Conservation (phyloP, 345 rosid species). For the Eucalyptus brandiana region DNA sequence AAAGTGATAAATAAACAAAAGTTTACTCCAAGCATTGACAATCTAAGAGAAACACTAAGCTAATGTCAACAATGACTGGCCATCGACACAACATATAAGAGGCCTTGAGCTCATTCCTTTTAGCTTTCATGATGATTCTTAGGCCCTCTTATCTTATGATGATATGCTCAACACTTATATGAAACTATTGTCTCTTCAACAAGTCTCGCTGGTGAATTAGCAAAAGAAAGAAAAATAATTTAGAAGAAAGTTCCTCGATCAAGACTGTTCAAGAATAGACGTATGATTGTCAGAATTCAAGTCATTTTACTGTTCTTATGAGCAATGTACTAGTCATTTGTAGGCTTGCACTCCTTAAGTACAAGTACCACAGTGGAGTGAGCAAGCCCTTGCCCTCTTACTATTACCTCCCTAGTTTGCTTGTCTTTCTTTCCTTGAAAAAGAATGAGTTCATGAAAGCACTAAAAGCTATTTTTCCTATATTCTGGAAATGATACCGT, state of each 20-base stretch:
- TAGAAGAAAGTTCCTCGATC: not conserved
- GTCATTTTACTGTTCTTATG: not conserved
- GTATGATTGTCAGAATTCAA: not conserved
- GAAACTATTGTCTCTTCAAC: not conserved
- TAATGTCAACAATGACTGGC: not conserved
- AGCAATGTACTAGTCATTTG: not conserved
- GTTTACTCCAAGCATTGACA: not conserved
- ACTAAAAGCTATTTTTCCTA: not conserved
- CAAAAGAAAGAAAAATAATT: not conserved
- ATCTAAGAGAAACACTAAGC: not conserved
- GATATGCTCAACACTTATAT: not conserved
- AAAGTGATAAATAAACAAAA: not conserved
- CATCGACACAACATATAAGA: not conserved
- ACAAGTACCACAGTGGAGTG: not conserved
- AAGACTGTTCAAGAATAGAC: not conserved
- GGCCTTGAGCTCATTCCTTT: not conserved
- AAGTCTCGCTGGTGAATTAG: not conserved
- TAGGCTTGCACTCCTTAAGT: not conserved
- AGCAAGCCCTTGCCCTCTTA: not conserved
- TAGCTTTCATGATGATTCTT: not conserved
- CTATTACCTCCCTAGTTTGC: not conserved
- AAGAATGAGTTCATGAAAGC: not conserved
- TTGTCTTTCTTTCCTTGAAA: not conserved
- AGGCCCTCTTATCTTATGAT: not conserved
- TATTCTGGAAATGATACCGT: not conserved